These are phyloP conservation scores for Phytopythium kandeliae DNA, from an alignment of 352 stramenopile species.

Conservation along the genomic window DNA sequence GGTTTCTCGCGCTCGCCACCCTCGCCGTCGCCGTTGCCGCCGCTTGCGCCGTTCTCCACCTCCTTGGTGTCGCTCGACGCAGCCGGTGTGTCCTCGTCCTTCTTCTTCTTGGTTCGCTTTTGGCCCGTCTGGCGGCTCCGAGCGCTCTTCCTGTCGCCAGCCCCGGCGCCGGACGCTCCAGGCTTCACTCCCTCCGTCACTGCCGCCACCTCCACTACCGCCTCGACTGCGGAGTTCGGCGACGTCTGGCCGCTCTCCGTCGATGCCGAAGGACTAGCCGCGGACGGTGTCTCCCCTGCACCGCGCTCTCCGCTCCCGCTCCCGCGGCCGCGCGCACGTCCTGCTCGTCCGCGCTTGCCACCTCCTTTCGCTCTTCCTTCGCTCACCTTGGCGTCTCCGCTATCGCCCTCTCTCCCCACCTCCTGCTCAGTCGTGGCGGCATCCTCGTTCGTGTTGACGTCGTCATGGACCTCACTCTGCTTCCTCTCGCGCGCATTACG, in stretches of 20 bases:
- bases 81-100: background rate
- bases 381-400: too few species aligned
- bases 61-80: background rate
- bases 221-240: background rate
- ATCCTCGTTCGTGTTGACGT: conserved; percentile 4
- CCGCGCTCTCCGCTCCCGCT: conserved; percentile 29
- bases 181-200: background rate
- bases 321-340: conserved; percentile 11
- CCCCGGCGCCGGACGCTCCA: background rate
- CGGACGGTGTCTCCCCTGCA: conserved; percentile 4
- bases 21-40: conserved; percentile 9
- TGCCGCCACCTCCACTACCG: too few species aligned
- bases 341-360: conserved; percentile 15
- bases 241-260: background rate
- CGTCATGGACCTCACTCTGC: conserved; percentile 5
- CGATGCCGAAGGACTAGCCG: background rate
- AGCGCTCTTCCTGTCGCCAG: background rate
- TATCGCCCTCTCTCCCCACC: conserved; percentile 7
- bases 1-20: background rate
- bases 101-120: conserved; percentile 4
- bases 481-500: conserved; percentile 8
- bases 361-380: conserved; percentile 6
- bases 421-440: background rate
- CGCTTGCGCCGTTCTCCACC: conserved; percentile 4
- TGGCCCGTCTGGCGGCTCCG: background rate